Evolutionary conservation across 2,329 filamentous ascomycete species (phyloP).

Genomic region (Claviceps spartinae): DNA sequence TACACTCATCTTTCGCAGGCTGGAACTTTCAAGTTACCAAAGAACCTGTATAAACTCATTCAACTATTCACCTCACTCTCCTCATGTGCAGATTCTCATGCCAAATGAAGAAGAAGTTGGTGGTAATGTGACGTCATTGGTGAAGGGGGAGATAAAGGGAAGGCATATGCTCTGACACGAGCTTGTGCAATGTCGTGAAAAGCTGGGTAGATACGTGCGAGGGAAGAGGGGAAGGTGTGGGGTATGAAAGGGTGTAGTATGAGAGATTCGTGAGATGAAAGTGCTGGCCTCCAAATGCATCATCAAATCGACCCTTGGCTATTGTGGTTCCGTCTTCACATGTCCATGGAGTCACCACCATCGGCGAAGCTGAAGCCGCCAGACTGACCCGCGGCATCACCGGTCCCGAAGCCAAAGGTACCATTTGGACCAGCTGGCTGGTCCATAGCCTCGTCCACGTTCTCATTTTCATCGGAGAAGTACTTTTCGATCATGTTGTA

Average conservation of each 20-base stretch:
- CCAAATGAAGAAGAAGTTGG: constrained; percentile 16
- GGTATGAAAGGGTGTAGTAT: constrained; percentile 6
- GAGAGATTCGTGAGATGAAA: neutral
- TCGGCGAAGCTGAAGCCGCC: constrained; percentile 92
- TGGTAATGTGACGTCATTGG: constrained; percentile 19
- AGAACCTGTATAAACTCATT: constrained; percentile 27
- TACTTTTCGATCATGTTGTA: constrained; percentile 99
- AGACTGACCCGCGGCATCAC: constrained; percentile 41
- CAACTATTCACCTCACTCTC: constrained; percentile 13
- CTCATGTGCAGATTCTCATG: constrained; percentile 20
- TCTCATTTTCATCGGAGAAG: constrained; percentile 97
- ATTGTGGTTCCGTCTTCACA: constrained; percentile 29
- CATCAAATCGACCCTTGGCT: neutral
- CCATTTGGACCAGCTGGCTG: constrained; percentile 56
- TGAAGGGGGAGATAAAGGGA: constrained; percentile 8
- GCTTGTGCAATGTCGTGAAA: constrained; percentile 7
- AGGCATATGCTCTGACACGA: constrained; percentile 13
- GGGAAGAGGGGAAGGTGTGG: constrained; percentile 4
- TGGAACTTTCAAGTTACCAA: constrained; percentile 56
- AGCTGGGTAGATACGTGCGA: too few species aligned
- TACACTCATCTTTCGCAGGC: constrained; percentile 26
- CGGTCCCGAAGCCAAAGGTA: constrained; percentile 67
- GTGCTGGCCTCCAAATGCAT: neutral
- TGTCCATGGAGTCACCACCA: constrained; percentile 50
- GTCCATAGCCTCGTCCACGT: constrained; percentile 68